These are phyloP conservation scores for Pythium folliculosum DNA, from an alignment of 352 stramenopile genomes.

Conservation along the genomic window DNA sequence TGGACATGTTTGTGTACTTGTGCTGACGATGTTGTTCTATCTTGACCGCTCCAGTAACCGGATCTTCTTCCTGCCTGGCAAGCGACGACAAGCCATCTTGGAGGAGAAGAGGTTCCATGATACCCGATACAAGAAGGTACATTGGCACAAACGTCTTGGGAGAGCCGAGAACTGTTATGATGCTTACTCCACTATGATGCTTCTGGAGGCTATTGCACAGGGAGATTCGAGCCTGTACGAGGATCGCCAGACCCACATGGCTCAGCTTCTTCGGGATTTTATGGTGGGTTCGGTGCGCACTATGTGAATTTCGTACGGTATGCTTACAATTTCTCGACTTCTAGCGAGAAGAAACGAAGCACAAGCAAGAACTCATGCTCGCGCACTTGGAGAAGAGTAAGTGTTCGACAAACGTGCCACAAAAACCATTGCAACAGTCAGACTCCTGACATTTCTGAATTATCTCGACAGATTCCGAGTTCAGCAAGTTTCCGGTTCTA, in stretches of 20 bases:
- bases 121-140: constrained; percentile 48
- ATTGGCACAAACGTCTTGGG: not conserved
- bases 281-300: constrained; percentile 36
- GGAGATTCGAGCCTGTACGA: constrained; percentile 58
- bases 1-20: not conserved
- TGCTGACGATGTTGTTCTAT: constrained; percentile 7
- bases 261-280: constrained; percentile 58
- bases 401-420: not conserved
- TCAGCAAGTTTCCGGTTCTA: constrained; percentile 73
- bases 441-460: not conserved
- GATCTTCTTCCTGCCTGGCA: constrained; percentile 66
- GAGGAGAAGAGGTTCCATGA: constrained; percentile 74
- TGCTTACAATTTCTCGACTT: not conserved
- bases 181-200: not conserved
- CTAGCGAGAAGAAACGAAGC: constrained; percentile 67
- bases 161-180: not conserved
- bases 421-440: not conserved
- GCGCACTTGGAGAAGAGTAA: constrained; percentile 68
- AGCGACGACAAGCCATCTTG: constrained; percentile 63
- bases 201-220: constrained; percentile 20
- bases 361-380: constrained; percentile 81
- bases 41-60: constrained; percentile 29
- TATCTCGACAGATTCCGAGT: constrained; percentile 50
- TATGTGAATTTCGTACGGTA: not conserved
- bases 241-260: constrained; percentile 44